phyloP scores from a whole-genome alignment of 140 eudicot genomes.

The Stevia rebaudiana region DNA sequence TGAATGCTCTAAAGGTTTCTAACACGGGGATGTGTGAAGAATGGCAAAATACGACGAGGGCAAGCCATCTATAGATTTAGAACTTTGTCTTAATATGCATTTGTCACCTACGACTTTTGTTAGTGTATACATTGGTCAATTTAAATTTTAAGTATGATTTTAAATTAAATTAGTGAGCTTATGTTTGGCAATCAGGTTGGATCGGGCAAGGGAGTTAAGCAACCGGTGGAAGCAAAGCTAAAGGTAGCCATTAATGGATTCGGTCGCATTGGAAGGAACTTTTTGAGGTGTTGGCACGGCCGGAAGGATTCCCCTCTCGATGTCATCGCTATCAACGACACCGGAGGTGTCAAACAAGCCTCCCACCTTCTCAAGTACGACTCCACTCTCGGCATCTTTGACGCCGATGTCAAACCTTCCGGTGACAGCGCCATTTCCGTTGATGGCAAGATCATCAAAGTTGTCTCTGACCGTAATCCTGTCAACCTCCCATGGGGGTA shows the following conservation, averaged over 20 bases:
- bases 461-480: slow-evolving; percentile 80
- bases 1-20: too few relatives aligned
- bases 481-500: slow-evolving; percentile 77
- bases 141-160: neutral
- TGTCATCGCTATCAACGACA: slow-evolving; percentile 78
- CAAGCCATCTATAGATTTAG: too few relatives aligned
- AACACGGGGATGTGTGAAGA: too few relatives aligned
- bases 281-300: slow-evolving; percentile 95
- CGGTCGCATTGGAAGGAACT: slow-evolving; percentile 90
- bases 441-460: slow-evolving; percentile 78
- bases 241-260: slow-evolving; percentile 96
- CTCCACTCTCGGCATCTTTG: slow-evolving; percentile 87
- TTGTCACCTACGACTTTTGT: too few relatives aligned
- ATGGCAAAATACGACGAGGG: too few relatives aligned
- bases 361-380: slow-evolving; percentile 94
- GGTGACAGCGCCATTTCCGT: slow-evolving; percentile 71
- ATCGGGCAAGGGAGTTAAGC: slow-evolving; percentile 38
- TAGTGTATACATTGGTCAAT: too few relatives aligned
- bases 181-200: slow-evolving; percentile 32
- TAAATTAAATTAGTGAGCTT: neutral
- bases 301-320: slow-evolving; percentile 83
- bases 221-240: slow-evolving; percentile 71
- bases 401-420: slow-evolving; percentile 70
- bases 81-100: too few relatives aligned
- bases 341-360: slow-evolving; percentile 90